Percentiles rank a stretch among this genome's conserved stretches.
phyloP scores from a whole-genome alignment of 768 basidiomycete genomes.

The Tricholoma bakamatsutake region DNA sequence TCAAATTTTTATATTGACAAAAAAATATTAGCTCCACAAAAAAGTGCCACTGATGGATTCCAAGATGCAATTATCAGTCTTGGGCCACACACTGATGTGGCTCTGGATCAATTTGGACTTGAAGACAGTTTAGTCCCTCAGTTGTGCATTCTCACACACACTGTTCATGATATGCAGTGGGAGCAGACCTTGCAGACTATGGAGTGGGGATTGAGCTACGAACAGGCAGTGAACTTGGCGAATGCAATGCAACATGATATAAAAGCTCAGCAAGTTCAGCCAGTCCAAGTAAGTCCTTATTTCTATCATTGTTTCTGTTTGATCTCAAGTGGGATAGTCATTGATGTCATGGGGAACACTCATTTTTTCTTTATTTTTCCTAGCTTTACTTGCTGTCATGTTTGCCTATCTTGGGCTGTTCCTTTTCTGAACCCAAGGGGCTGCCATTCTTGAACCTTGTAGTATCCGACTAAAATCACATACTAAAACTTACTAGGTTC shows the following conservation, averaged over 20 bases:
- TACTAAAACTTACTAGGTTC: not conserved
- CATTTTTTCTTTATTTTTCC: too few relatives aligned
- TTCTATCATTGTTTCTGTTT: not conserved
- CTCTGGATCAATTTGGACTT: not conserved
- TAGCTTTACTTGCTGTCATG: too few relatives aligned
- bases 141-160: not conserved
- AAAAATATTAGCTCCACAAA: not conserved
- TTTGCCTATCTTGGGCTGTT: not conserved
- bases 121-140: not conserved
- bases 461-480: not conserved
- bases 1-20: not conserved
- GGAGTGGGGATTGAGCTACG: conserved; percentile 2
- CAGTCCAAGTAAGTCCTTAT: not conserved
- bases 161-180: conserved; percentile 4
- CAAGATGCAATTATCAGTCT: conserved; percentile 1
- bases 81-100: conserved; percentile 2
- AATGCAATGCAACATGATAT: not conserved
- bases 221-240: not conserved
- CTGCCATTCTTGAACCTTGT: not conserved
- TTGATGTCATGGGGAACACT: not conserved
- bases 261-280: not conserved
- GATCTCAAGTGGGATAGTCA: not conserved
- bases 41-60: not conserved
- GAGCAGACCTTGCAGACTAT: not conserved
- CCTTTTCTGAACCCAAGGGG: not conserved